A percentile compares a stretch with the other conserved stretches of the same genome.
Evolutionary conservation across 2,329 filamentous ascomycete species (phyloP).

Genomic region (Fusarium pilosicola): DNA sequence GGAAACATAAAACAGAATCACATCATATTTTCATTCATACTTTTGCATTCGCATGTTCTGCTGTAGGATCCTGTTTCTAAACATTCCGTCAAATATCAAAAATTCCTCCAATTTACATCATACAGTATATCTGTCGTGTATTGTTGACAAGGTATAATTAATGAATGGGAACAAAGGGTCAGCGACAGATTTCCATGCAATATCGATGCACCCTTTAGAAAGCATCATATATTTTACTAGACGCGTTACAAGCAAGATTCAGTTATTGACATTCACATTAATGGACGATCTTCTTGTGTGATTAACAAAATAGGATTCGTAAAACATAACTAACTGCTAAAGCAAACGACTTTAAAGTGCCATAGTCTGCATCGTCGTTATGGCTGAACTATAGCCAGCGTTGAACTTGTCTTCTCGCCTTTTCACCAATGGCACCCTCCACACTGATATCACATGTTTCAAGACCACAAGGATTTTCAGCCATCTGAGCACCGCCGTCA

Average conservation of each 20-base stretch:
- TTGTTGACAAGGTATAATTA: neutral
- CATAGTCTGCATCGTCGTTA: neutral
- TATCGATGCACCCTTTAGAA: no score
- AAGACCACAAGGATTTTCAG: neutral
- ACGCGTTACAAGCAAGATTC: neutral
- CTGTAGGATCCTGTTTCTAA: neutral
- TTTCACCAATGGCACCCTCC: neutral
- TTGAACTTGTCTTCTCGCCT: neutral
- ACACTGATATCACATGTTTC: neutral
- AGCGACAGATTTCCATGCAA: neutral
- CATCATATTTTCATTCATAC: neutral
- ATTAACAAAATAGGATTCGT: conserved; percentile 17
- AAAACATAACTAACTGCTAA: conserved; percentile 35
- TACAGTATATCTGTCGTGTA: neutral
- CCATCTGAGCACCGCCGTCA: neutral
- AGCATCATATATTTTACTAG: neutral
- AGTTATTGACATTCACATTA: neutral
- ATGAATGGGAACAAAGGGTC: neutral
- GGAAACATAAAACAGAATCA: conserved; percentile 23
- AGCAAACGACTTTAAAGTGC: conserved; percentile 16
- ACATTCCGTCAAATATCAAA: neutral
- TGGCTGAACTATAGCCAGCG: neutral
- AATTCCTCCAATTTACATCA: no score
- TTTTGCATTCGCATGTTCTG: neutral
- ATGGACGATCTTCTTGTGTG: neutral